phyloP scores from a whole-genome alignment of 73 alveolate species.

The Effrenium voratum region DNA sequence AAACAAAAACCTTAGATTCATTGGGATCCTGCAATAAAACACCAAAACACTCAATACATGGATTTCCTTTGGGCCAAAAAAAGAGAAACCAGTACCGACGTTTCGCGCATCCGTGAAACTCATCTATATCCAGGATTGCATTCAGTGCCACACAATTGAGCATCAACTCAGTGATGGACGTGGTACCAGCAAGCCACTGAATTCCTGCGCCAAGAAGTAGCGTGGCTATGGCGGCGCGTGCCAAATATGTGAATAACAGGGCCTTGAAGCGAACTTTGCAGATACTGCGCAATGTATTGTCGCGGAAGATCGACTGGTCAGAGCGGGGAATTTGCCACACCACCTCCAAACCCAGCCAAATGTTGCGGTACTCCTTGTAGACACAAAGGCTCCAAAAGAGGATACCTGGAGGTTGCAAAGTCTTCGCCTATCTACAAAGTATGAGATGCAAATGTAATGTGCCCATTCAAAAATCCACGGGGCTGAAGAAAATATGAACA shows the following conservation, averaged over 20 bases:
- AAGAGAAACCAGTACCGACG: too few species aligned
- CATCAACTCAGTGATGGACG: not conserved
- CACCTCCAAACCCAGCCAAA: not conserved
- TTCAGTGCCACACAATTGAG: conserved; percentile 17
- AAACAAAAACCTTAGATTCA: not conserved
- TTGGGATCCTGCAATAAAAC: too few species aligned
- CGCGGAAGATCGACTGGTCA: not conserved
- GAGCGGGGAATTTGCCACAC: not conserved
- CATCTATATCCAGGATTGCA: conserved; percentile 19
- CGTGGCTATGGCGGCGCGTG: not conserved
- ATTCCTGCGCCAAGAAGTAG: not conserved
- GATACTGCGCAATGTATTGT: not conserved
- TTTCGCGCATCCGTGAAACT: too few species aligned
- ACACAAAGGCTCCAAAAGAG: not conserved
- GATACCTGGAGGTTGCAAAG: not conserved
- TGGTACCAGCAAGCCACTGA: not conserved
- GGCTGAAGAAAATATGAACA: not conserved
- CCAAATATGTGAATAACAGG: not conserved
- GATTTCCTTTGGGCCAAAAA: too few species aligned
- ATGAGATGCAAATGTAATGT: not conserved
- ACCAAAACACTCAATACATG: too few species aligned
- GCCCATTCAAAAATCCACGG: not conserved
- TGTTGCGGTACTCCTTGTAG: not conserved
- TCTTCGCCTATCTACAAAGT: not conserved
- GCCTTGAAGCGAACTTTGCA: not conserved